phyloP scores from a whole-genome alignment of 2,329 filamentous ascomycete species.

The Aureobasidium mangrovei region DNA sequence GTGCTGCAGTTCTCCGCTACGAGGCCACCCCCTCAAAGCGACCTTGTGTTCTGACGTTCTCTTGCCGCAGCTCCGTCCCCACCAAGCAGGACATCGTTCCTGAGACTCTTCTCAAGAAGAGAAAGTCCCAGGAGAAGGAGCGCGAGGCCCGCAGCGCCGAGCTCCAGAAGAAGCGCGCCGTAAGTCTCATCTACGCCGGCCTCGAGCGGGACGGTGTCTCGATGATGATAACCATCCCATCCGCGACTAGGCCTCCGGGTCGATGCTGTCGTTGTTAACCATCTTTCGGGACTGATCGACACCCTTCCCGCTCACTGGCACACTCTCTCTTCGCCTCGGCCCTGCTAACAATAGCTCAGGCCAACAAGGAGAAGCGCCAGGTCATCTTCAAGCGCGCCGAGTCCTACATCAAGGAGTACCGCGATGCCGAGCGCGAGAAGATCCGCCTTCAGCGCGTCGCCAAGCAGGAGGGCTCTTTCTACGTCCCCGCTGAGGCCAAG shows the following conservation, averaged over 20 bases:
- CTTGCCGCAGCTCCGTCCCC: slow-evolving; percentile 65
- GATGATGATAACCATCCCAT: slow-evolving; percentile 74
- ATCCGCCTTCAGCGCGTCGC: slow-evolving; percentile 81
- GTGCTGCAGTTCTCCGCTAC: slow-evolving; percentile 88
- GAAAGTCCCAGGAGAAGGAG: slow-evolving; percentile 99
- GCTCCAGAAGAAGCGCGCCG: slow-evolving; percentile 80
- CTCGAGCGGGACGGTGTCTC: slow-evolving; percentile 39
- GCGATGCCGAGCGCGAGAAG: slow-evolving; percentile 96
- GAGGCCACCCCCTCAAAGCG: slow-evolving; percentile 61
- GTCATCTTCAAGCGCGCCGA: slow-evolving; percentile 99
- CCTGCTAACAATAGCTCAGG: slow-evolving; percentile 47
- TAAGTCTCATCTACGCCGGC: slow-evolving; percentile 43
- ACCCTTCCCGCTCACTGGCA: slow-evolving; percentile 7
- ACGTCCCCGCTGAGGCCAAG: slow-evolving; percentile 90
- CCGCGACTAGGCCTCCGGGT: slow-evolving; percentile 83
- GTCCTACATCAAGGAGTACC: slow-evolving; percentile 99
- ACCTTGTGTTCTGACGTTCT: slow-evolving; percentile 66
- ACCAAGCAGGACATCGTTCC: slow-evolving; percentile 95
- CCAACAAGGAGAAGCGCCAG: slow-evolving; percentile 96
- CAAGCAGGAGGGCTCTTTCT: slow-evolving; percentile 88
- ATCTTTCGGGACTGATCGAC: slow-evolving; percentile 96
- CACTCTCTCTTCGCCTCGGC: background rate
- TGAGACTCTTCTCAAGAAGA: slow-evolving; percentile 99
- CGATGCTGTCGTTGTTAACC: slow-evolving; percentile 98
- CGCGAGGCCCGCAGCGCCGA: slow-evolving; percentile 78